Base-by-base conservation (phyloP, 306 rosid genomes). In the Vachellia collinsii region DNA sequence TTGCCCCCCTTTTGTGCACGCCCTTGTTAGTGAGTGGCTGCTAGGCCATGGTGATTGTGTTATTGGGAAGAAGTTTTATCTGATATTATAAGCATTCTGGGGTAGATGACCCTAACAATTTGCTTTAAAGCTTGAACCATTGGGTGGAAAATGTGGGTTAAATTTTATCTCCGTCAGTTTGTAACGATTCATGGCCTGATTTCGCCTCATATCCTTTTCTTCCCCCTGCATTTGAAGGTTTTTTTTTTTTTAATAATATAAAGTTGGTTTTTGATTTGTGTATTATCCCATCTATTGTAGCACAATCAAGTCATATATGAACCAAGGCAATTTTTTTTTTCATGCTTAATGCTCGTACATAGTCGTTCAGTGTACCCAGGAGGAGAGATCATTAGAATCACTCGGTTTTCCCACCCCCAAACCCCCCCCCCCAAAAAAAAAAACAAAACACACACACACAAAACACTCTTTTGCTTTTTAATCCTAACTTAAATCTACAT, bases 1-100 rank as follows among this genome's bases (percentile, higher is more conserved):
- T 69, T 69, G 44, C 78, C 72, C 46, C 69, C 74, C 62, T 36
- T 74, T 72, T 80, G 61, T 80, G 83, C 80, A 70, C 74, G 79
- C 81, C 79, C 47, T 42, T 29, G 47, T 1, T 7, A 6, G 73
- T 13, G 11, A 59, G 63, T 72, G 77, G 65, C 41, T 50, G 38
- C 11, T 42, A 47, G 54, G 47, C 62, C 69, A 54, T 46, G 77
- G 44, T 19, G 54, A 71, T 7, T 64, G 43, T 64, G 63, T 59
- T 69, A 12, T 41, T 71, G 74, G 42, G 53, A 51, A 29, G 39
- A 82, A 46, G 39, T 51, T 13, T 70, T 68, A 41, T 63, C 62
- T 29, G 10, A 56, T 56, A 23, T 71, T 65, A 77, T 59, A 39
- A 77, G 84, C 59, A 56, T 82, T 64, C 70, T 67, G 14, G 48